Percentiles rank a stretch among this genome's conserved stretches.
Conservation (phyloP, 805 yeast species). For the Saturnispora saitoi region DNA sequence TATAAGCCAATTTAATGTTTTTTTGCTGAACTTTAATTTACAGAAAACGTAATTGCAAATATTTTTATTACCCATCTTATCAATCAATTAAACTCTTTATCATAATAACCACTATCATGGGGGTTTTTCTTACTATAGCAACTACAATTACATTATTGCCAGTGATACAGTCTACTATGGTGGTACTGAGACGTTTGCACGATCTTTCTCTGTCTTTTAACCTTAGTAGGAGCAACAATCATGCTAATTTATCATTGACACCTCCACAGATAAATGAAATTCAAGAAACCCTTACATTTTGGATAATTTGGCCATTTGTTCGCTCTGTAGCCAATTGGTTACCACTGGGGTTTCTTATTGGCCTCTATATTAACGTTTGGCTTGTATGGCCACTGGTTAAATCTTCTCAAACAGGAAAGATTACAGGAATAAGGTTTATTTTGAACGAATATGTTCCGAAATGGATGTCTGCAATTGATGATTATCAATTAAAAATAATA, state of each 20-base stretch:
- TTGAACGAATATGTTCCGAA: constrained; percentile 4
- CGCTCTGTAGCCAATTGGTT: constrained; percentile 5
- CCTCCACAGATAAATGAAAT: neutral
- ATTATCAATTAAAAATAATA: neutral
- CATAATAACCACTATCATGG: neutral
- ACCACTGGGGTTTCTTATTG: constrained; percentile 47
- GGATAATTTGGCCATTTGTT: constrained; percentile 50
- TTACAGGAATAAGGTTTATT: constrained; percentile 3
- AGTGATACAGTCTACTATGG: neutral
- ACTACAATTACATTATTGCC: constrained; percentile 3
- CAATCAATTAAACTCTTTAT: neutral
- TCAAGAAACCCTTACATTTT: constrained; percentile 49
- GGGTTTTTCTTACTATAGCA: constrained; percentile 1
- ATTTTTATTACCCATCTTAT: neutral
- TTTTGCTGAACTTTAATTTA: too few relatives aligned
- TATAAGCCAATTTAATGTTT: too few relatives aligned
- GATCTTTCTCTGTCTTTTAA: neutral
- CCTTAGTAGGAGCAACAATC: neutral
- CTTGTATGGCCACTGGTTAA: constrained; percentile 40
- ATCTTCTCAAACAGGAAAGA: neutral
- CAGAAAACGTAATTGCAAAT: neutral
- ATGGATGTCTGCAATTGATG: neutral
- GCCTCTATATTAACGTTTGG: constrained; percentile 49
- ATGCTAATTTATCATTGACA: neutral
- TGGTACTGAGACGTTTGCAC: neutral